These are phyloP conservation scores for Boletus insuetus DNA, from an alignment of 768 basidiomycete species.

Conservation along the genomic window DNA sequence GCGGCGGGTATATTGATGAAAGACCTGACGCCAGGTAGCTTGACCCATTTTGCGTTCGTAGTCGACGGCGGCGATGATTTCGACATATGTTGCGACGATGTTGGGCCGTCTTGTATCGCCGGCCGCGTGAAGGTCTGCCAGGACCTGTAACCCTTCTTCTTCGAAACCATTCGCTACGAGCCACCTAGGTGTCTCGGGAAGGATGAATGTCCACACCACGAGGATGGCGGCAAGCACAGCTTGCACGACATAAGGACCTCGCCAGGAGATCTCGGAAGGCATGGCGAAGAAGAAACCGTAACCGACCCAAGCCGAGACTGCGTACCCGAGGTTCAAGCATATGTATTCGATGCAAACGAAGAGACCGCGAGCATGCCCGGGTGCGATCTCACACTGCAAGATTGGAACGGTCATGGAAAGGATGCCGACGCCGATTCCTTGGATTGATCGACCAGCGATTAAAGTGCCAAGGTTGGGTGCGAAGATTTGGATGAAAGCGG, in stretches of 20 bases:
- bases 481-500: constrained; percentile 49
- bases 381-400: constrained; percentile 48
- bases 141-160: constrained; percentile 45
- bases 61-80: constrained; percentile 41
- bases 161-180: constrained; percentile 52
- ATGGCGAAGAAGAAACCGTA: constrained; percentile 48
- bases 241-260: constrained; percentile 55
- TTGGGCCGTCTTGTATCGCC: constrained; percentile 44
- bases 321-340: constrained; percentile 50
- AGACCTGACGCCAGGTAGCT: constrained; percentile 49
- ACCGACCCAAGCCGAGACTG: constrained; percentile 47
- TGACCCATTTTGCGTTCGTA: constrained; percentile 38
- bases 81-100: constrained; percentile 43
- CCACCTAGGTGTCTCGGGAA: constrained; percentile 55
- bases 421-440: constrained; percentile 49
- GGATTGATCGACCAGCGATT: constrained; percentile 44
- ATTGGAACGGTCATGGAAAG: constrained; percentile 51
- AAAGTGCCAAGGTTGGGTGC: constrained; percentile 42
- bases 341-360: constrained; percentile 55
- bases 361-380: constrained; percentile 46
- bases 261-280: constrained; percentile 50
- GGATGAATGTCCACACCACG: constrained; percentile 44
- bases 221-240: constrained; percentile 48
- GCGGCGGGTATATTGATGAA: constrained; percentile 49
- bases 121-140: constrained; percentile 56